These are phyloP conservation scores for Diplodia intermedia DNA, from an alignment of 2,329 filamentous ascomycete genomes.

Conservation along the genomic window DNA sequence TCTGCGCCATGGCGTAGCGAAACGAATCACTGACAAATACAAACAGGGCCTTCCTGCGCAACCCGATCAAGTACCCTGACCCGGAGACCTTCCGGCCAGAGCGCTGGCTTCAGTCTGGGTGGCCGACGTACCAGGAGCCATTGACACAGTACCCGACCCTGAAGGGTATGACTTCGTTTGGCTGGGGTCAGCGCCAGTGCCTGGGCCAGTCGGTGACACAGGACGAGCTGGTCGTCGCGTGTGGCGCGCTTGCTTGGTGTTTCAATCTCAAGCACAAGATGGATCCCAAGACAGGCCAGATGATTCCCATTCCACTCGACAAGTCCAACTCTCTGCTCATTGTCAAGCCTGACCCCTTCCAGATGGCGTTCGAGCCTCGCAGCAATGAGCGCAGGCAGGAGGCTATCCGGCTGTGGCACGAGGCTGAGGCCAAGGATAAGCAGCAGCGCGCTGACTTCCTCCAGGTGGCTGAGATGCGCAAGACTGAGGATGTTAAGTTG, in stretches of 20 bases:
- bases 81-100: constrained; percentile 69
- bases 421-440: constrained; percentile 47
- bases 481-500: background rate
- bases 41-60: constrained; percentile 63
- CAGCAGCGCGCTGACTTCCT: constrained; percentile 48
- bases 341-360: constrained; percentile 63
- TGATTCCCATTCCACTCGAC: constrained; percentile 54
- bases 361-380: constrained; percentile 62
- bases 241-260: constrained; percentile 57
- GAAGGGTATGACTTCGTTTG: constrained; percentile 69
- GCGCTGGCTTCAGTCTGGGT: constrained; percentile 67
- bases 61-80: constrained; percentile 66
- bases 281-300: constrained; percentile 50
- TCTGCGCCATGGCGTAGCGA: background rate
- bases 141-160: constrained; percentile 69
- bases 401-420: constrained; percentile 44
- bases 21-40: background rate
- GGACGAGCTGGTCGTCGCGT: constrained; percentile 59
- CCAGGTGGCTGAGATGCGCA: constrained; percentile 34
- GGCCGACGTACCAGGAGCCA: constrained; percentile 70
- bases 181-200: constrained; percentile 68
- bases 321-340: constrained; percentile 64
- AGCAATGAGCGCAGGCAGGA: constrained; percentile 49
- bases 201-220: constrained; percentile 69
- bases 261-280: constrained; percentile 59